A percentile compares a stretch with the other conserved stretches of the same genome.
phyloP scores from a whole-genome alignment of 805 yeast genomes.

The Torulaspora indica region DNA sequence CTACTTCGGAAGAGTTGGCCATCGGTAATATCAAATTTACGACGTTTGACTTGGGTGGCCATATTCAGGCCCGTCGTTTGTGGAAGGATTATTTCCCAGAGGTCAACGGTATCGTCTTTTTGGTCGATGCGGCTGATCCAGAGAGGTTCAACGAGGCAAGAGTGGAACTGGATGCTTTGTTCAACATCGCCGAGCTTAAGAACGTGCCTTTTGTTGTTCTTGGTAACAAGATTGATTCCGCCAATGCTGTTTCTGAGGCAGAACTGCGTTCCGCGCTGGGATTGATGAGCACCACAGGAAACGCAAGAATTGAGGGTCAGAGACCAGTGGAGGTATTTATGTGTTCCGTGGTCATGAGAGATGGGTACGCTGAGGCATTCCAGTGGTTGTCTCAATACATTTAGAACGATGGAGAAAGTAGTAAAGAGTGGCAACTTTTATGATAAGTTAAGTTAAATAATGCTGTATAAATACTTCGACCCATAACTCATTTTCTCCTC shows the following conservation, averaged over 20 bases:
- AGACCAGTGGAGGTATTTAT: conserved; percentile 95
- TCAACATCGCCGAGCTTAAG: conserved; percentile 85
- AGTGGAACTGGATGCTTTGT: conserved; percentile 88
- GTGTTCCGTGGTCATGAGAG: conserved; percentile 98
- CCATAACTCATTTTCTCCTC: conserved; percentile 13
- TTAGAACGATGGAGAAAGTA: conserved; percentile 34
- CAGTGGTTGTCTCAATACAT: conserved; percentile 97
- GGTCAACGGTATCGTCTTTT: conserved; percentile 93
- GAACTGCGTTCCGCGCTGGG: conserved; percentile 90
- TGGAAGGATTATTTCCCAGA: conserved; percentile 99
- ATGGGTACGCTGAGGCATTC: conserved; percentile 97
- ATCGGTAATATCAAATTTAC: conserved; percentile 96
- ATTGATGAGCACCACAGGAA: conserved; percentile 85
- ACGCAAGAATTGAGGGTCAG: conserved; percentile 59
- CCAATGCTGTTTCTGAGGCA: conserved; percentile 90
- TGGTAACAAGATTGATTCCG: conserved; percentile 95
- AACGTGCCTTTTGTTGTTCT: conserved; percentile 88
- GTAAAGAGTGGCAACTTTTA: background rate
- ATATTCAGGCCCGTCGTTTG: conserved; percentile 95
- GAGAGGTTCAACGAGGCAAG: conserved; percentile 93
- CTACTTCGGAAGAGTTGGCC: conserved; percentile 96
- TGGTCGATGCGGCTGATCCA: conserved; percentile 96
- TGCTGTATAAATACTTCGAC: conserved; percentile 1
- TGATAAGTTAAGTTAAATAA: background rate
- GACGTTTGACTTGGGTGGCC: conserved; percentile 98